Percentiles rank a stretch among this genome's conserved stretches.
These are phyloP conservation scores for Coemansia sp. DNA, from an alignment of 192 early-diverging fungal species.

Conservation along the genomic window DNA sequence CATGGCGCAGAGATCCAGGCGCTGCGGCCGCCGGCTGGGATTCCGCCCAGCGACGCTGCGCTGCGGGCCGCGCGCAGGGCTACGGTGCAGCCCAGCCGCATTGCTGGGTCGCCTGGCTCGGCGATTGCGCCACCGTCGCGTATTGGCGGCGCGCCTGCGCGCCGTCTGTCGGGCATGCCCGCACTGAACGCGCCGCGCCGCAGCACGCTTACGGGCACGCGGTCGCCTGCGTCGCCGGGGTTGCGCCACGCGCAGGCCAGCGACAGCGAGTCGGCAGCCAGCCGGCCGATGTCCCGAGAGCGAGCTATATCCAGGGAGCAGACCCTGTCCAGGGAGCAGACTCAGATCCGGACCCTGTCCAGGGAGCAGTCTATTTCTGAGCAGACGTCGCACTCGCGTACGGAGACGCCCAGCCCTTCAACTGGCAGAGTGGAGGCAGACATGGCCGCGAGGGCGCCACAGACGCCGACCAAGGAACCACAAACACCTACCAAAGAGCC, in stretches of 20 bases:
- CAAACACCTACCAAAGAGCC: conserved; percentile 6
- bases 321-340: not conserved
- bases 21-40: conserved; percentile 2
- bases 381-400: not conserved
- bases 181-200: conserved; percentile 12
- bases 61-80: conserved; percentile 17
- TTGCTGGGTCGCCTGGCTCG: conserved; percentile 2
- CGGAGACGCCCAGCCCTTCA: conserved; percentile 4
- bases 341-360: not conserved
- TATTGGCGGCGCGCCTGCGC: conserved; percentile 6
- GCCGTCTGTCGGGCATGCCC: conserved; percentile 2
- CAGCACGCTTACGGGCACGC: conserved; percentile 19
- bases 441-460: not conserved
- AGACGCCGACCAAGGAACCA: not conserved
- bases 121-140: conserved; percentile 18
- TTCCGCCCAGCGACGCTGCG: conserved; percentile 8
- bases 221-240: conserved; percentile 12
- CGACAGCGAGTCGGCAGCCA: conserved; percentile 13
- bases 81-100: conserved; percentile 19
- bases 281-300: conserved; percentile 25
- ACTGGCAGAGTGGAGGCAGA: not conserved
- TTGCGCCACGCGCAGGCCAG: conserved; percentile 19
- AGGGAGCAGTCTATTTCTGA: not conserved
- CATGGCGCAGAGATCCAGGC: conserved; percentile 29
- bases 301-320: not conserved